These are phyloP conservation scores for Phaeosphaeriaceae sp. DNA, from an alignment of 2,329 filamentous ascomycete species.

Conservation along the genomic window DNA sequence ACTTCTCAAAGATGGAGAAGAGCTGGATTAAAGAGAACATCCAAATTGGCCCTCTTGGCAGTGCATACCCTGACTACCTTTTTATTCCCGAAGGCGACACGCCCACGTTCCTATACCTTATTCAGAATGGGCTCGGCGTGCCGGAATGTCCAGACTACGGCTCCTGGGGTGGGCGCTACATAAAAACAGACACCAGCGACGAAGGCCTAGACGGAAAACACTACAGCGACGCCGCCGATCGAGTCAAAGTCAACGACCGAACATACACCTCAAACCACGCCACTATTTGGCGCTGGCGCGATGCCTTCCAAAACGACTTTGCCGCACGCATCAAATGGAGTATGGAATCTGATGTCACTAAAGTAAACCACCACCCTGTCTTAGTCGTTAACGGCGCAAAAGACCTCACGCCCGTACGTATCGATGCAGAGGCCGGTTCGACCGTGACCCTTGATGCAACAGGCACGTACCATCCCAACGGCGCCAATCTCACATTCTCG, in stretches of 20 bases:
- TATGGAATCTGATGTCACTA: conserved; percentile 40
- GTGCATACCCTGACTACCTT: conserved; percentile 52
- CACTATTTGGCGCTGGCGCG: conserved; percentile 61
- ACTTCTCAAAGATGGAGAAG: conserved; percentile 56
- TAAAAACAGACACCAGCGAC: conserved; percentile 40
- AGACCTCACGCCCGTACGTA: conserved; percentile 47
- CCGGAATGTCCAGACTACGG: conserved; percentile 57
- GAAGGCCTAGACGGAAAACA: conserved; percentile 45
- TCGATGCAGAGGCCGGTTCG: conserved; percentile 52
- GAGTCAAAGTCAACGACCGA: conserved; percentile 42
- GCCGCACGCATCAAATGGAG: conserved; percentile 58
- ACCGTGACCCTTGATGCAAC: conserved; percentile 55
- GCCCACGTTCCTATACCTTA: conserved; percentile 58
- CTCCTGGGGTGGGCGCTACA: conserved; percentile 59
- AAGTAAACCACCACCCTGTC: conserved; percentile 57
- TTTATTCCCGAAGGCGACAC: conserved; percentile 63
- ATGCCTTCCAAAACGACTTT: conserved; percentile 60
- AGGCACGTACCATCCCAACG: conserved; percentile 56
- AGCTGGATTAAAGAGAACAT: conserved; percentile 62
- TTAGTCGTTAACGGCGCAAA: conserved; percentile 51
- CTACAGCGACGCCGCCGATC: conserved; percentile 48
- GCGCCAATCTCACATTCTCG: conserved; percentile 51
- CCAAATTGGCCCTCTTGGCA: conserved; percentile 57
- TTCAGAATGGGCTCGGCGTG: conserved; percentile 57
- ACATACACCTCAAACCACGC: conserved; percentile 54